Evolutionary conservation across 2,329 filamentous ascomycete species (phyloP).

Genomic region (Monosporascus sp.): DNA sequence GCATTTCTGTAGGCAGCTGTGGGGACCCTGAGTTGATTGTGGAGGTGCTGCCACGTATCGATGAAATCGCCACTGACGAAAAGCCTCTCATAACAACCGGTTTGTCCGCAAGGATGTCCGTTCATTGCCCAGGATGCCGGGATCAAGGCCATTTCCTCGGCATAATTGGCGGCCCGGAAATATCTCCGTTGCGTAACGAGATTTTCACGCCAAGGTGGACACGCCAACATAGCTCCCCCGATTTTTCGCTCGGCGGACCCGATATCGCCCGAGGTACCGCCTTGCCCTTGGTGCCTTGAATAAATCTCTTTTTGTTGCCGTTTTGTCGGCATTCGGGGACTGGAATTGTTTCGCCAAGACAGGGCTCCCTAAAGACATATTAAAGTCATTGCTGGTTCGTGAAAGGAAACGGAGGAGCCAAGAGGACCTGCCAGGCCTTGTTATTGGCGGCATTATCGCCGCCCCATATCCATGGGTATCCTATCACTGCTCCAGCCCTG

Average conservation of each 20-base stretch:
- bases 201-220: not conserved
- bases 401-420: too few species aligned
- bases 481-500: not conserved
- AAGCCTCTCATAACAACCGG: too few species aligned
- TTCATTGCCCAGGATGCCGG: too few species aligned
- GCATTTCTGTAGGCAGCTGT: too few species aligned
- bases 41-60: too few species aligned
- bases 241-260: constrained; percentile 15
- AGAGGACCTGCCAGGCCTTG: not conserved
- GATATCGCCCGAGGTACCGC: constrained; percentile 15
- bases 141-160: not conserved
- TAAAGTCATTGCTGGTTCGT: too few species aligned
- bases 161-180: not conserved
- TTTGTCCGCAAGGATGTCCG: too few species aligned
- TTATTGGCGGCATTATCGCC: not conserved
- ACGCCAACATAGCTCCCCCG: constrained; percentile 2
- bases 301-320: constrained; percentile 4
- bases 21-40: too few species aligned
- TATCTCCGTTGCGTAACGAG: not conserved
- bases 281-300: not conserved
- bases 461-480: not conserved
- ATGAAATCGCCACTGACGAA: too few species aligned
- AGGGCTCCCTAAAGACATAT: too few species aligned
- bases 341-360: not conserved
- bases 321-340: constrained; percentile 2